A percentile compares a stretch with the other conserved stretches of the same genome.
Evolutionary conservation across 2,329 filamentous ascomycete species (phyloP).

Genomic region (Claviceps cyperi): DNA sequence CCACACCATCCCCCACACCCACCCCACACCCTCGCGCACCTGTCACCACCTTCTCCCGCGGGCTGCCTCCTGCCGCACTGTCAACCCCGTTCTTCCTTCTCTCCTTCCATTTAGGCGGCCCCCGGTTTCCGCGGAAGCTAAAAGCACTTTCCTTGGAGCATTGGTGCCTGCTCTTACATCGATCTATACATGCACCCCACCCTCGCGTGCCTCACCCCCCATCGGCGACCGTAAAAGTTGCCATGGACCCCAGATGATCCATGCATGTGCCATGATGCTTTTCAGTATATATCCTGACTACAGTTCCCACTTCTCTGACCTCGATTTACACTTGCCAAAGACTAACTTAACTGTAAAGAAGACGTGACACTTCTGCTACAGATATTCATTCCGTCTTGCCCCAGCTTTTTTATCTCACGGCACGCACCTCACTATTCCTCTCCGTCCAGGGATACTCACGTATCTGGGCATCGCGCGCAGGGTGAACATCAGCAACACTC

Average conservation of each 20-base stretch:
- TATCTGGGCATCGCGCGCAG: too few species aligned
- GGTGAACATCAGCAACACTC: too few species aligned
- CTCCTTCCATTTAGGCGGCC: not conserved
- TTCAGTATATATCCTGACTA: constrained; percentile 11
- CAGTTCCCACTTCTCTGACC: not conserved
- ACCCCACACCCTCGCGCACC: not conserved
- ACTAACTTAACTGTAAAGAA: not conserved
- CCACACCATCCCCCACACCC: not conserved
- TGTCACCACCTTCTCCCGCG: not conserved
- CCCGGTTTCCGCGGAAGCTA: constrained; percentile 2
- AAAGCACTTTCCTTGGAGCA: not conserved
- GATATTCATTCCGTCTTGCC: too few species aligned
- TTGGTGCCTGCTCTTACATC: not conserved
- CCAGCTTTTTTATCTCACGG: too few species aligned
- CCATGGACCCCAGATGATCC: constrained; percentile 6
- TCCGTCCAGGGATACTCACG: too few species aligned
- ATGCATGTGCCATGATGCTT: constrained; percentile 12
- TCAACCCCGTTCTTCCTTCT: not conserved
- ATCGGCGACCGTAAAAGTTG: not conserved
- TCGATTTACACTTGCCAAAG: not conserved
- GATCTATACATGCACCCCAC: not conserved
- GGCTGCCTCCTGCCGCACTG: not conserved
- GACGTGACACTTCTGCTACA: too few species aligned
- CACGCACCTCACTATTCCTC: too few species aligned
- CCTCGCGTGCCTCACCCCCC: too few species aligned